Conservation (phyloP, 148 eudicot genomes). For the Oxyria digyna region DNA sequence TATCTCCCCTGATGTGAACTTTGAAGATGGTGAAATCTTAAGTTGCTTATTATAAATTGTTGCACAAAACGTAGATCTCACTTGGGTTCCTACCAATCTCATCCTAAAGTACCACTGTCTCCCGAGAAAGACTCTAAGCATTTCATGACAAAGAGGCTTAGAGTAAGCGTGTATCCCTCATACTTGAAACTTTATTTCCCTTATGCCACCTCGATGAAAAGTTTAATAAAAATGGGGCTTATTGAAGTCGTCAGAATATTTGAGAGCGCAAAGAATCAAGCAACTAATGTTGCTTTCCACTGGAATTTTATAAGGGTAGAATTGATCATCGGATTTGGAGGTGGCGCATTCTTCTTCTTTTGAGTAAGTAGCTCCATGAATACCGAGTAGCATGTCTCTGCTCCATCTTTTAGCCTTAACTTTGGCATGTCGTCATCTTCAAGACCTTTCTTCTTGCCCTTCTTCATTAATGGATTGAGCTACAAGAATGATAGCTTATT, state of each 20-base stretch:
- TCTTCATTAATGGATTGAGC: slow-evolving; percentile 46
- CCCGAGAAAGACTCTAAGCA: slow-evolving; percentile 42
- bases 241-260: slow-evolving; percentile 33
- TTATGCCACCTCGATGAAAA: slow-evolving; percentile 28
- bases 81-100: slow-evolving; percentile 38
- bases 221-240: slow-evolving; percentile 37
- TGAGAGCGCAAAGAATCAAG: slow-evolving; percentile 38
- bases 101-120: slow-evolving; percentile 43
- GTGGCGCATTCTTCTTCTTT: slow-evolving; percentile 9
- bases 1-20: slow-evolving; percentile 37
- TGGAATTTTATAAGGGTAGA: slow-evolving; percentile 33
- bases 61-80: slow-evolving; percentile 43
- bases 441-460: slow-evolving; percentile 32
- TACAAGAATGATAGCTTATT: slow-evolving; percentile 52
- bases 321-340: slow-evolving; percentile 20
- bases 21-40: slow-evolving; percentile 30
- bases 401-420: slow-evolving; percentile 27
- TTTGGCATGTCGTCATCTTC: slow-evolving; percentile 37
- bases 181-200: slow-evolving; percentile 19
- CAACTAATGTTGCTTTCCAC: slow-evolving; percentile 21
- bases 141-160: slow-evolving; percentile 22
- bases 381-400: slow-evolving; percentile 25
- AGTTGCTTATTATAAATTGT: slow-evolving; percentile 47
- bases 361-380: slow-evolving; percentile 20
- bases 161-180: slow-evolving; percentile 29